Percentiles rank a stretch among this genome's conserved stretches.
These are phyloP conservation scores for Exutisphaerella laricina DNA, from an alignment of 2,329 filamentous ascomycete genomes.

Conservation along the genomic window DNA sequence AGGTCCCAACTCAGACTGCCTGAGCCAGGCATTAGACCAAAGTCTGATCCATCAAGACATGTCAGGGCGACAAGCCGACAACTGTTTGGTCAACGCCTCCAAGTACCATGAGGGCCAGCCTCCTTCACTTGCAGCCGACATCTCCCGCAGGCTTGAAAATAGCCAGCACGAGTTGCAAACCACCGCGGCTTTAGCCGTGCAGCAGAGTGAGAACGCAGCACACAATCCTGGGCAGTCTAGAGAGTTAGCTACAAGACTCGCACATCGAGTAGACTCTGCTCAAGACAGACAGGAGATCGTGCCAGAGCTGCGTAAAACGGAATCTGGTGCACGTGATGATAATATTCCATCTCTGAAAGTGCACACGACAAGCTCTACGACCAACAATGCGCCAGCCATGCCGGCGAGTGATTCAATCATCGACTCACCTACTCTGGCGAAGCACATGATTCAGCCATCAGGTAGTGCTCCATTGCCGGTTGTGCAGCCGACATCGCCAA, in stretches of 20 bases:
- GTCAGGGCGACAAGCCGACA: too few relatives aligned
- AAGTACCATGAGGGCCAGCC: too few relatives aligned
- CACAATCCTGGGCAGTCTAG: constrained; percentile 7
- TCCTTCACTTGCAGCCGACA: too few relatives aligned
- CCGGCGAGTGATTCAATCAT: constrained; percentile 15
- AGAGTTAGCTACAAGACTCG: constrained; percentile 9
- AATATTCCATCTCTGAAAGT: constrained; percentile 6
- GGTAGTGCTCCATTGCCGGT: constrained; percentile 20
- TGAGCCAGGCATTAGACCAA: too few relatives aligned
- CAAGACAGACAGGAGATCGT: constrained; percentile 16
- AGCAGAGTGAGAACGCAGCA: constrained; percentile 10
- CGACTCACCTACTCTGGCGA: constrained; percentile 23
- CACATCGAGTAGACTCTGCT: constrained; percentile 19
- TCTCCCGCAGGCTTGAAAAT: too few relatives aligned
- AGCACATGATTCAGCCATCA: constrained; percentile 17
- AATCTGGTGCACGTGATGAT: neutral
- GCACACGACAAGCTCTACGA: constrained; percentile 3
- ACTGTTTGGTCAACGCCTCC: too few relatives aligned
- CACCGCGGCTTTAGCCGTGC: constrained; percentile 17
- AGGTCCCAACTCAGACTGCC: too few relatives aligned
- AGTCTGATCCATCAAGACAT: too few relatives aligned
- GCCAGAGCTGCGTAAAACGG: constrained; percentile 14
- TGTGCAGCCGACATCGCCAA: constrained; percentile 22
- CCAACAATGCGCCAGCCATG: neutral
- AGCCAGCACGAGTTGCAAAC: constrained; percentile 2